These are phyloP conservation scores for Strigomonas culicis DNA, from an alignment of 208 protist genomes.

Conservation along the genomic window DNA sequence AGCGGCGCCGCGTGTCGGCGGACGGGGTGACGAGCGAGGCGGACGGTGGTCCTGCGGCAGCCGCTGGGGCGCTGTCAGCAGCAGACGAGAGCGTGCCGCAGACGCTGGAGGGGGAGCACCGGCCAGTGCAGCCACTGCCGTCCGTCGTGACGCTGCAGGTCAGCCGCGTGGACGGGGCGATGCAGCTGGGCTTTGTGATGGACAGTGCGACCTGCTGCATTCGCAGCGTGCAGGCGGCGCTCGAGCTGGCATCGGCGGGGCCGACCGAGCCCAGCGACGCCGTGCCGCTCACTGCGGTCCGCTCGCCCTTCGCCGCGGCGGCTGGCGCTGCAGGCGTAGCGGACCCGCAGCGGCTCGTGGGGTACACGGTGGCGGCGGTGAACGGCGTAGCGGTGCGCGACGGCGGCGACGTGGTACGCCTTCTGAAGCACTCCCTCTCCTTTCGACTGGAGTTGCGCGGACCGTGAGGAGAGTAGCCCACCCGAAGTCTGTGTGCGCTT, in stretches of 20 bases:
- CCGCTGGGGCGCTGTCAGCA: neutral
- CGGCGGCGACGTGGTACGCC: constrained; percentile 27
- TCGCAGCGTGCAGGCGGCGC: constrained; percentile 17
- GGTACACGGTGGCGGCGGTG: constrained; percentile 25
- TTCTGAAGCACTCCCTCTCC: constrained; percentile 28
- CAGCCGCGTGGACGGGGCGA: constrained; percentile 10
- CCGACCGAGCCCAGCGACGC: no score
- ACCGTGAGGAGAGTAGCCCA: no score
- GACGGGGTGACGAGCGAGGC: neutral
- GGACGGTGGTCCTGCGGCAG: neutral
- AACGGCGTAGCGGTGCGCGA: constrained; percentile 24
- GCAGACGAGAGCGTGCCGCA: neutral
- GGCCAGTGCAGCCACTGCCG: no score
- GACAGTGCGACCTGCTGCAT: constrained; percentile 20
- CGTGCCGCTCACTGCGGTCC: no score
- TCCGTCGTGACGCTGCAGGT: constrained; percentile 16
- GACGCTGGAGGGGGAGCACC: neutral
- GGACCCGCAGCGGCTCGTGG: no score
- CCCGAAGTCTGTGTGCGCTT: no score
- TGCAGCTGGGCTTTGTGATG: constrained; percentile 46
- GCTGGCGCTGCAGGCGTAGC: no score
- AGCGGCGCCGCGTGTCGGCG: neutral
- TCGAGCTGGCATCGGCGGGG: no score
- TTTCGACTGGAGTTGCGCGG: no score
- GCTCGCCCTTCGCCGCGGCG: constrained; percentile 27